phyloP scores from a whole-genome alignment of 192 early-diverging fungal genomes.

The Coemansia sp. region DNA sequence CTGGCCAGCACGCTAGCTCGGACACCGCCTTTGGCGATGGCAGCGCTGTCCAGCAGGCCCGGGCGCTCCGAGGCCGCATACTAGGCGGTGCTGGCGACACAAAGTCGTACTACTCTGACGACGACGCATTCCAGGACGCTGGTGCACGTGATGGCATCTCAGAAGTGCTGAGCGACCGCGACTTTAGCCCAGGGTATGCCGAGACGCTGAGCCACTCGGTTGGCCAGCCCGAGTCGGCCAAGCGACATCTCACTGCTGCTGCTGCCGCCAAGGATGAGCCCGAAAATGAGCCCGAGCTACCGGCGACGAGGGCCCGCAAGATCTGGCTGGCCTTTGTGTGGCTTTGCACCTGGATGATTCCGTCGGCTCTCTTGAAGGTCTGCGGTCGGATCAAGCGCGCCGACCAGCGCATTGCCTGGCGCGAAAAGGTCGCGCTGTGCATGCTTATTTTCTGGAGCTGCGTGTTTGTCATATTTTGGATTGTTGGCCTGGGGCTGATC shows the following conservation, averaged over 20 bases:
- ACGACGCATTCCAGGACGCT: slow-evolving; percentile 59
- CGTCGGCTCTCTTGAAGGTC: slow-evolving; percentile 59
- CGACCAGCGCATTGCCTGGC: slow-evolving; percentile 90
- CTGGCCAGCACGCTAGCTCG: slow-evolving; percentile 31
- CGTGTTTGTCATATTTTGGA: slow-evolving; percentile 79
- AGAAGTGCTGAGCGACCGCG: slow-evolving; percentile 40
- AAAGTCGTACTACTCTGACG: slow-evolving; percentile 61
- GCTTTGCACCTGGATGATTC: slow-evolving; percentile 61
- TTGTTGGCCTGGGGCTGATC: slow-evolving; percentile 69
- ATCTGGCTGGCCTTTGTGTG: slow-evolving; percentile 47
- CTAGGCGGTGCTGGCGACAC: slow-evolving; percentile 54
- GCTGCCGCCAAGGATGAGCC: slow-evolving; percentile 25
- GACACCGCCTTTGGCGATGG: slow-evolving; percentile 25
- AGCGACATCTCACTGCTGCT: slow-evolving; percentile 20
- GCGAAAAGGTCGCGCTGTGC: slow-evolving; percentile 94
- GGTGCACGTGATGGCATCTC: slow-evolving; percentile 36
- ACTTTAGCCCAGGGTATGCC: slow-evolving; percentile 27
- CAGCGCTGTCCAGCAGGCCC: slow-evolving; percentile 30
- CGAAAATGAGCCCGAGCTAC: slow-evolving; percentile 60
- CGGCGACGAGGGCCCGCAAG: slow-evolving; percentile 40
- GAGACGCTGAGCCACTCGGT: slow-evolving; percentile 11
- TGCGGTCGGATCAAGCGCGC: slow-evolving; percentile 77
- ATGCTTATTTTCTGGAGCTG: slow-evolving; percentile 79
- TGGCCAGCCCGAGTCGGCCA: slow-evolving; percentile 13
- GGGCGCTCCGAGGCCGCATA: slow-evolving; percentile 50